Evolutionary conservation across 306 rosid species (phyloP), one percentile per base, ranked within the genome.

Genomic region (Astragalus membranaceus): DNA sequence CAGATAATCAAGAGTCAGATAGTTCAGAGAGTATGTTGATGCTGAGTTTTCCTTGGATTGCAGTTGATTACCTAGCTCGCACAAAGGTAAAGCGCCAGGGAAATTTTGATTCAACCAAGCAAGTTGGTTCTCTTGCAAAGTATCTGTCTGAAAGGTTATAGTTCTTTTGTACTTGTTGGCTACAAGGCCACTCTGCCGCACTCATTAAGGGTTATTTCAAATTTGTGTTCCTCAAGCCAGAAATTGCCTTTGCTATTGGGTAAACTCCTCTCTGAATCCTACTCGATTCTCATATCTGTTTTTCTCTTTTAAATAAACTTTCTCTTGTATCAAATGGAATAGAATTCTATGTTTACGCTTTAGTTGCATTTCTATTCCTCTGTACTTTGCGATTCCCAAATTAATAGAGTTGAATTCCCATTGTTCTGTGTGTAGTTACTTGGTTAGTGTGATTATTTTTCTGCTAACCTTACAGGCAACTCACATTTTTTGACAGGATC

Each of bases 21-120:
- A 55, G 61, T 73, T 48, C 62, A n/a, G 82, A 76, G 50, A 56
- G 56, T 20, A 20, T 8, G 15, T 83, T 76, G 52, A 75, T 83
- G 97, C 74, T 89, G 59, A 95, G 99, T 75, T 94, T 90, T 61
- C 80, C 98, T 3, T 94, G 97, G 98, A 87, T 88, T 30, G 85
- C 92, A 16, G 85, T 80, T 69, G 96, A 94, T 78, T 90, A 87
- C 78, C 87, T 90, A 12, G 91, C 97, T 61, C 81, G 95, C 64
- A 83, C 86, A 69, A 94, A 94, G 89, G 85, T 91, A 73, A 84
- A 76, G 82, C 11, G 47, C 20, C 59, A 67, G 5, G 35, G 67
- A 36, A 73, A 49, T n/a, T 41, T 69, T 3, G 84, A 83, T 64
- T 65, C 85, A 42, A 56, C 70, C 3, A 93, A 81, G 86, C 94